Evolutionary conservation across 345 rosid species (phyloP).

Genomic region (Citrus australasica): DNA sequence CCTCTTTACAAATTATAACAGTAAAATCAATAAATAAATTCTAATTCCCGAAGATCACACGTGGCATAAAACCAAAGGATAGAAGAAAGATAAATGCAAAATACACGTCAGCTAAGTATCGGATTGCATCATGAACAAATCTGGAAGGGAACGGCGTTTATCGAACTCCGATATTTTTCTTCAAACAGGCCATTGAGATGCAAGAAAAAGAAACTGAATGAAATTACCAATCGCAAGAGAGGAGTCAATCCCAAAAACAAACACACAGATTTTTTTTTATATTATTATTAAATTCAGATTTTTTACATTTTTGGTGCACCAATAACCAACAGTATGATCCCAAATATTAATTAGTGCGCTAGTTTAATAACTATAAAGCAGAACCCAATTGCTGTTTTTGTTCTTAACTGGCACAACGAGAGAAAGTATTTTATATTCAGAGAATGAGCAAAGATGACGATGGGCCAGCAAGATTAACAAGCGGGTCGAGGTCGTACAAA

Average conservation of each 20-base stretch:
- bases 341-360: no score
- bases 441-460: slow-evolving; percentile 41
- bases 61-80: background rate
- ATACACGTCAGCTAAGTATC: background rate
- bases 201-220: no score
- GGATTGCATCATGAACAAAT: background rate
- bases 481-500: slow-evolving; percentile 15
- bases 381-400: background rate
- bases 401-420: background rate
- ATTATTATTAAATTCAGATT: no score
- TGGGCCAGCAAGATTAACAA: slow-evolving; percentile 28
- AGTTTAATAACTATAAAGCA: no score
- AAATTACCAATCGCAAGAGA: background rate
- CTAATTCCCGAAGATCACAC: background rate
- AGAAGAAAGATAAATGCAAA: no score
- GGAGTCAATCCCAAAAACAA: no score
- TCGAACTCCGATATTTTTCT: background rate
- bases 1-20: no score
- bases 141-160: background rate
- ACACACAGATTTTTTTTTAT: no score
- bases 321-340: no score
- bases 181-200: background rate
- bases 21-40: no score
- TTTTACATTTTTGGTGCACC: no score
- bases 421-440: background rate